Conservation (phyloP, 208 protist species). For the Dictyostelium gargantuum region DNA sequence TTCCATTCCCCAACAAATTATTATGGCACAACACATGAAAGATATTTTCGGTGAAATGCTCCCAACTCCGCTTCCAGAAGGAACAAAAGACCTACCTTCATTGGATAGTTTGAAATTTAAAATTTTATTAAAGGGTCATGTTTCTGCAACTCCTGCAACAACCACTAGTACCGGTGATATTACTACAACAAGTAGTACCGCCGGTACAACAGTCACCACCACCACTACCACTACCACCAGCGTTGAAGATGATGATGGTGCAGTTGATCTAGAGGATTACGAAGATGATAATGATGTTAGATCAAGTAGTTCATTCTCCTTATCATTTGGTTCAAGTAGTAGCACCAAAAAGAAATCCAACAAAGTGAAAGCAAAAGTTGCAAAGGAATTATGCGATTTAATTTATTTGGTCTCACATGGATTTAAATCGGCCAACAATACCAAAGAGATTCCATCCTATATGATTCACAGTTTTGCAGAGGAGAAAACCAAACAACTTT, state of each 20-base stretch:
- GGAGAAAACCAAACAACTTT: neutral
- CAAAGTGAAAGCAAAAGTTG: slow-evolving; percentile 22
- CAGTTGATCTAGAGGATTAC: neutral
- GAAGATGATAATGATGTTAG: slow-evolving; percentile 8
- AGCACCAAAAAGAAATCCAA: neutral
- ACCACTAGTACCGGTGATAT: neutral
- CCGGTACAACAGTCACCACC: neutral
- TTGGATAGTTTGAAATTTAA: slow-evolving; percentile 64
- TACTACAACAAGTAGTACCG: neutral
- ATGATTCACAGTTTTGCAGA: slow-evolving; percentile 51
- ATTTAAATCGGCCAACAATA: neutral
- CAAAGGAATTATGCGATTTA: slow-evolving; percentile 31
- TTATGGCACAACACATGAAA: slow-evolving; percentile 82
- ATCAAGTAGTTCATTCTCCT: neutral
- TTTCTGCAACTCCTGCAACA: too few relatives aligned
- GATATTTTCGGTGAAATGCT: slow-evolving; percentile 76
- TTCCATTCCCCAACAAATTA: slow-evolving; percentile 80
- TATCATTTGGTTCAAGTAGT: neutral
- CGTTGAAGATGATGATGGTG: neutral
- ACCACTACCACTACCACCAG: neutral
- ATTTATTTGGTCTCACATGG: slow-evolving; percentile 41
- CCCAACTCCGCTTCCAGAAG: neutral
- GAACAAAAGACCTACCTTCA: slow-evolving; percentile 21
- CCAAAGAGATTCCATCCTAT: neutral
- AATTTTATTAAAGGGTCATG: slow-evolving; percentile 68